Conservation (phyloP, 2,329 filamentous ascomycete species). For the Curvularia sp. region DNA sequence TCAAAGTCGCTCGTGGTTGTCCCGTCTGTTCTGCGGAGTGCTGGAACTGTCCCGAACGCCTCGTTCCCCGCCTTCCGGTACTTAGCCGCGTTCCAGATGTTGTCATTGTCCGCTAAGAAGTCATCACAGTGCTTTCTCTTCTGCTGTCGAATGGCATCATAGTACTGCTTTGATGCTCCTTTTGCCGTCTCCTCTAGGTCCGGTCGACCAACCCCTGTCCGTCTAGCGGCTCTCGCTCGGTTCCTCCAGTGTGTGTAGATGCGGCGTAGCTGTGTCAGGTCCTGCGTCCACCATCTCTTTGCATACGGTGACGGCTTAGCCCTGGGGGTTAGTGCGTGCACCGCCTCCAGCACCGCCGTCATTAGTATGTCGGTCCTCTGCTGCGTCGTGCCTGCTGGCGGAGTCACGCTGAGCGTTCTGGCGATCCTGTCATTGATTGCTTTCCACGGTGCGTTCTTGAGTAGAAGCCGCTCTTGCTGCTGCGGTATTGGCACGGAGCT, state of each 20-base stretch:
- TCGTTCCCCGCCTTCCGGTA: conserved; percentile 18
- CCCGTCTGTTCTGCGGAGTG: conserved; percentile 14
- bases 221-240: conserved; percentile 14
- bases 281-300: conserved; percentile 18
- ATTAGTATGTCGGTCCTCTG: conserved; percentile 12
- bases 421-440: conserved; percentile 16
- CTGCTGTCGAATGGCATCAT: conserved; percentile 20
- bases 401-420: not conserved
- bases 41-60: conserved; percentile 19
- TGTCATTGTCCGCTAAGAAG: conserved; percentile 17
- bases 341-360: conserved; percentile 10
- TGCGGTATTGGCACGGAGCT: conserved; percentile 14
- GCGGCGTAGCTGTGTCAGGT: conserved; percentile 15
- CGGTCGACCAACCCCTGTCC: conserved; percentile 6
- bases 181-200: conserved; percentile 17
- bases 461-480: conserved; percentile 19
- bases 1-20: conserved; percentile 11
- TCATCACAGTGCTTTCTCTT: conserved; percentile 21
- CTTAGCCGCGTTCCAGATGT: conserved; percentile 19
- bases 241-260: conserved; percentile 28
- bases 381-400: conserved; percentile 10
- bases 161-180: conserved; percentile 16
- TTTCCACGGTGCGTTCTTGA: conserved; percentile 27
- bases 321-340: conserved; percentile 10
- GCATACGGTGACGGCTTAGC: conserved; percentile 9